phyloP scores from a whole-genome alignment of 2,329 filamentous ascomycete species.

The Samsoniella hepiali region DNA sequence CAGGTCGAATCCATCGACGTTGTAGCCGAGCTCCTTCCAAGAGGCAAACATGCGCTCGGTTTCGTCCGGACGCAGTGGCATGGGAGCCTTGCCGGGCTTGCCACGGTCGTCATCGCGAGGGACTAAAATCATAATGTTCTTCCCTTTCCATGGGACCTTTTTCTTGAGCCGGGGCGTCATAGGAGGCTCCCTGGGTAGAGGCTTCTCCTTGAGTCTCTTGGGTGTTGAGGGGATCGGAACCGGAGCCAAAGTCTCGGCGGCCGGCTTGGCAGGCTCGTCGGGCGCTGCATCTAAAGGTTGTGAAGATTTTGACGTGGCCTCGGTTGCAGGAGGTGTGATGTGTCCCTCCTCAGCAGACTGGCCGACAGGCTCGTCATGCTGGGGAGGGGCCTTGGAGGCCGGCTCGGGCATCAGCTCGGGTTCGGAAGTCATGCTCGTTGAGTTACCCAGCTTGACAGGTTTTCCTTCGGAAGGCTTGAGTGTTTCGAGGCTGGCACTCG shows the following conservation, averaged over 20 bases:
- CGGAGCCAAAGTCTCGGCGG: conserved; percentile 25
- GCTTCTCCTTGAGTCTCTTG: conserved; percentile 34
- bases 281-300: conserved; percentile 17
- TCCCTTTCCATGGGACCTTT: conserved; percentile 71
- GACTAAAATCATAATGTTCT: conserved; percentile 68
- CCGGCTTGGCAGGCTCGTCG: conserved; percentile 19
- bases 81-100: conserved; percentile 48
- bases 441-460: conserved; percentile 29
- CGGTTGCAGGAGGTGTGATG: neutral
- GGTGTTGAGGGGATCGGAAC: conserved; percentile 34
- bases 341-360: conserved; percentile 10
- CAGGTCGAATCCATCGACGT: conserved; percentile 65
- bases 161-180: conserved; percentile 61
- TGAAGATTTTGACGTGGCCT: conserved; percentile 26
- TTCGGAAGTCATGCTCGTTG: conserved; percentile 33
- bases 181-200: conserved; percentile 37
- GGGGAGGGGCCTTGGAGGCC: conserved; percentile 18
- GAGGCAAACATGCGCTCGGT: conserved; percentile 59
- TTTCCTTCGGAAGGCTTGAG: conserved; percentile 38
- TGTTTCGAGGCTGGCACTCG: conserved; percentile 56
- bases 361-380: neutral
- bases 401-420: conserved; percentile 29
- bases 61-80: conserved; percentile 54
- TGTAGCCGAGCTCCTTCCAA: conserved; percentile 69
- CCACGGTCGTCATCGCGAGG: conserved; percentile 67